These are phyloP conservation scores for Lentinula raphanica DNA, from an alignment of 768 basidiomycete species.

Conservation along the genomic window DNA sequence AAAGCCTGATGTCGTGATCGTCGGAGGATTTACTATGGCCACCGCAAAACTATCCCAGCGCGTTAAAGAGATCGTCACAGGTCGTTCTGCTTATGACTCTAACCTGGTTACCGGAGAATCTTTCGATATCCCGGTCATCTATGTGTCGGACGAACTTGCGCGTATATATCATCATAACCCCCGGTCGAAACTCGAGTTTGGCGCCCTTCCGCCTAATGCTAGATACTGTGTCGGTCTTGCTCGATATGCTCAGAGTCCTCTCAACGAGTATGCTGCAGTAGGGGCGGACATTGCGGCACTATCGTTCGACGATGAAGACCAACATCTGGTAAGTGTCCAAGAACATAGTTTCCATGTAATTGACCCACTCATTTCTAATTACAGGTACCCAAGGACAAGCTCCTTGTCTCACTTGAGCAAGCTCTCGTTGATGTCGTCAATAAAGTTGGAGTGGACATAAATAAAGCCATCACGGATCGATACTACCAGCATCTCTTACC, in stretches of 20 bases:
- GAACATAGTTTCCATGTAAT: constrained; percentile 14
- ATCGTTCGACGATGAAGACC: constrained; percentile 78
- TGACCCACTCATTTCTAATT: constrained; percentile 4
- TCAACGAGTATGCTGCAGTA: constrained; percentile 91
- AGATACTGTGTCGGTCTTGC: constrained; percentile 94
- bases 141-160: constrained; percentile 87
- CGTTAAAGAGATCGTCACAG: constrained; percentile 53
- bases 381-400: constrained; percentile 83
- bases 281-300: constrained; percentile 82
- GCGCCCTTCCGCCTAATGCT: constrained; percentile 65
- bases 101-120: constrained; percentile 30
- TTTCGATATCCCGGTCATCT: constrained; percentile 70
- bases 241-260: constrained; percentile 86
- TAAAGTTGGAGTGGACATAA: constrained; percentile 93
- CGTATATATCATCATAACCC: constrained; percentile 89
- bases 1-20: constrained; percentile 81
- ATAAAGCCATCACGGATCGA: constrained; percentile 80
- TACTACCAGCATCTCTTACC: constrained; percentile 89
- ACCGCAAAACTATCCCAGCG: constrained; percentile 65
- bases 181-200: constrained; percentile 81
- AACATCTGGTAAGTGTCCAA: constrained; percentile 59
- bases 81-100: constrained; percentile 21
- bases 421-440: constrained; percentile 88
- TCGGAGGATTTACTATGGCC: constrained; percentile 84
- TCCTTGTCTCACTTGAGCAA: constrained; percentile 76